Percentiles rank a stretch among this genome's conserved stretches.
phyloP scores from a whole-genome alignment of 805 yeast genomes.

The Candida koratica region DNA sequence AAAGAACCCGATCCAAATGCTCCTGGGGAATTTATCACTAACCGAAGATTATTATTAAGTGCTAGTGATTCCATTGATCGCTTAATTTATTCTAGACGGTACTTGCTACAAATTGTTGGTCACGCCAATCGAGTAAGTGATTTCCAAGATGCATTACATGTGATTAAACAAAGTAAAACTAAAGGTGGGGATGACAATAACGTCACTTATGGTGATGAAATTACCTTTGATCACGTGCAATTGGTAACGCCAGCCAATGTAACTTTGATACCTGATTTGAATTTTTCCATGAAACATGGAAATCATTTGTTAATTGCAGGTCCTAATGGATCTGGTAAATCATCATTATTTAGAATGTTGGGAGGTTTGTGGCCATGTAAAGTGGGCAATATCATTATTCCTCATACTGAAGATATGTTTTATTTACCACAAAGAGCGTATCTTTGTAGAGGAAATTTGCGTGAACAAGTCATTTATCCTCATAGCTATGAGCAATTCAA shows the following conservation, averaged over 20 bases:
- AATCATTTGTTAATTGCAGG: constrained; percentile 87
- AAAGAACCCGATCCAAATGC: constrained; percentile 40
- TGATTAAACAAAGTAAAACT: constrained; percentile 30
- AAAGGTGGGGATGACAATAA: constrained; percentile 12
- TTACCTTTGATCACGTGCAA: constrained; percentile 72
- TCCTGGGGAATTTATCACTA: constrained; percentile 85
- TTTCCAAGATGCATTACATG: constrained; percentile 60
- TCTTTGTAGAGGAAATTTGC: constrained; percentile 70
- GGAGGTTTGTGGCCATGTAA: constrained; percentile 93
- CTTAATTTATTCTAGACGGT: constrained; percentile 79
- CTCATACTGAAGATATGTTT: constrained; percentile 64
- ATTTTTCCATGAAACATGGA: constrained; percentile 73
- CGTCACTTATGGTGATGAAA: constrained; percentile 45
- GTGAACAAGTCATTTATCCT: constrained; percentile 89
- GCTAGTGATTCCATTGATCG: constrained; percentile 88
- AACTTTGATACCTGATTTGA: constrained; percentile 58
- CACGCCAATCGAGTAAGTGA: constrained; percentile 71
- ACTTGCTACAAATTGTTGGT: constrained; percentile 77
- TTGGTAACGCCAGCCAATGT: constrained; percentile 83
- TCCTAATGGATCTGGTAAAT: constrained; percentile 95
- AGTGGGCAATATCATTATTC: constrained; percentile 55
- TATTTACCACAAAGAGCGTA: constrained; percentile 93
- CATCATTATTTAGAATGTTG: constrained; percentile 81
- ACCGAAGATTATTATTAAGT: constrained; percentile 74
- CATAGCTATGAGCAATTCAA: constrained; percentile 59